Evolutionary conservation across 176 grass and related monocot species (phyloP).

Genomic region (Hyparrhenia diplandra): DNA sequence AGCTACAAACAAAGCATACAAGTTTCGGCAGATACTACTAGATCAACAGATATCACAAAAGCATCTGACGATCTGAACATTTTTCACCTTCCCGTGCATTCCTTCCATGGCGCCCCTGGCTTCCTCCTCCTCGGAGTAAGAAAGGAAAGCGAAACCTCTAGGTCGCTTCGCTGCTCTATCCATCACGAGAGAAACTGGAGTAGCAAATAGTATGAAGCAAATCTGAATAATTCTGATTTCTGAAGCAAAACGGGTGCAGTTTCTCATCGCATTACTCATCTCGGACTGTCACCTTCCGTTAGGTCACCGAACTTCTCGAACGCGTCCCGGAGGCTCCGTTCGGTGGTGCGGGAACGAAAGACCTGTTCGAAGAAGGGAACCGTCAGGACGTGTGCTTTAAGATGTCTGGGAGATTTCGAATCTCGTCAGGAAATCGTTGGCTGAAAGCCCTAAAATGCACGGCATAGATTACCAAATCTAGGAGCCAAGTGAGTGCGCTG

Average conservation of each 20-base stretch:
- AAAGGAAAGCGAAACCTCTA: conserved; percentile 70
- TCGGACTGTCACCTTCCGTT: conserved; percentile 44
- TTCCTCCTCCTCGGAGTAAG: conserved; percentile 56
- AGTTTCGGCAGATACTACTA: too few relatives aligned
- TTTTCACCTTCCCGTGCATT: conserved; percentile 84
- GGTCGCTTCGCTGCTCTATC: conserved; percentile 57
- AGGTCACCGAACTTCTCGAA: conserved; percentile 69
- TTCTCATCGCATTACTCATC: neutral
- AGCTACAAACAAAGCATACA: neutral
- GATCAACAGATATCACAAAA: neutral
- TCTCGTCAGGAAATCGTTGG: neutral
- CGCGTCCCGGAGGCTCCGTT: conserved; percentile 51
- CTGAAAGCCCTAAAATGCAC: neutral
- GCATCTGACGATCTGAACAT: neutral
- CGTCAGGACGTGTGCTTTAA: neutral
- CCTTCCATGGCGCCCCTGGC: conserved; percentile 54
- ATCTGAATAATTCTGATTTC: neutral
- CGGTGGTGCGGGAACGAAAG: conserved; percentile 68
- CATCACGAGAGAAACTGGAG: conserved; percentile 70
- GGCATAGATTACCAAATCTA: neutral
- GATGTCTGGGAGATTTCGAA: neutral
- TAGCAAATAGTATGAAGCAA: neutral
- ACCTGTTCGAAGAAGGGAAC: conserved; percentile 23
- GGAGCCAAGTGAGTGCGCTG: neutral
- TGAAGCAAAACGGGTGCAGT: neutral